phyloP scores from a whole-genome alignment of 2,329 filamentous ascomycete species.

The Hypoxylon sp. region DNA sequence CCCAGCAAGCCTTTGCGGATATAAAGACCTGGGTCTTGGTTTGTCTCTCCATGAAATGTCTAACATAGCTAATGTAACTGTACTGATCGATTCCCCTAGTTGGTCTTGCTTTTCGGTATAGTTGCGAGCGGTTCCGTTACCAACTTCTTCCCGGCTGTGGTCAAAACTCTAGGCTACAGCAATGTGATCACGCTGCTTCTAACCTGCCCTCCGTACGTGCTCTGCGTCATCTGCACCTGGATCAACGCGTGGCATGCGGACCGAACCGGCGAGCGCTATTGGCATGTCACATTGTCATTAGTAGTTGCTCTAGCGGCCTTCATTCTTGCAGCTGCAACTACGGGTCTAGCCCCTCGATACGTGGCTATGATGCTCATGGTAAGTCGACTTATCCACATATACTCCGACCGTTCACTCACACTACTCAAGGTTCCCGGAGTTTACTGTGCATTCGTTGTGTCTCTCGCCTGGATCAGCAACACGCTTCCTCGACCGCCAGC shows the following conservation, averaged over 20 bases:
- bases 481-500: constrained; percentile 81
- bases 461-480: constrained; percentile 81
- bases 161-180: constrained; percentile 75
- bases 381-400: constrained; percentile 39
- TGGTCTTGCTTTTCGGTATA: constrained; percentile 71
- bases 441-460: constrained; percentile 77
- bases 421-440: constrained; percentile 65
- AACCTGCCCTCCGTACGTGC: constrained; percentile 76
- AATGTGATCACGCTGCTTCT: constrained; percentile 73
- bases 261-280: constrained; percentile 78
- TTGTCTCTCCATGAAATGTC: constrained; percentile 35
- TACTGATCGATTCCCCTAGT: constrained; percentile 53
- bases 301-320: constrained; percentile 74
- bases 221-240: constrained; percentile 73
- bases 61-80: neutral
- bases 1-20: constrained; percentile 70
- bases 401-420: neutral
- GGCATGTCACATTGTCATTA: constrained; percentile 75
- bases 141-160: constrained; percentile 80
- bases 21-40: constrained; percentile 73
- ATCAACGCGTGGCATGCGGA: constrained; percentile 80
- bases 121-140: constrained; percentile 71
- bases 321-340: constrained; percentile 77
- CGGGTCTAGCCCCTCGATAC: constrained; percentile 73
- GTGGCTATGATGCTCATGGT: constrained; percentile 81